Percentiles rank a stretch among this genome's conserved stretches.
Conservation (phyloP, 2,329 filamentous ascomycete species). For the Talaromyces islandicus region DNA sequence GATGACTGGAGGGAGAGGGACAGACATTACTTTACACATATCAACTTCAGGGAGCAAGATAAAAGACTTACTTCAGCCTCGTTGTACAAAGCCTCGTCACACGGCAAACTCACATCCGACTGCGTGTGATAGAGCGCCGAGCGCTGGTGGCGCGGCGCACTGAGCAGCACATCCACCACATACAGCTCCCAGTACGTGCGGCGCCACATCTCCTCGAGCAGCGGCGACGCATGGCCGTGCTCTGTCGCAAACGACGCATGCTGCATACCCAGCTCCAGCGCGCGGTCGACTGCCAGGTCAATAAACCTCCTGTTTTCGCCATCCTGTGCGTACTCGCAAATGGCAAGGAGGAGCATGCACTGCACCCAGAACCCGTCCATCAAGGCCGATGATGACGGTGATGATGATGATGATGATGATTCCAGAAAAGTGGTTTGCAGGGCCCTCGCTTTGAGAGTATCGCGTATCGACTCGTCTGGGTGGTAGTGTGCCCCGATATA, state of each 20-base stretch:
- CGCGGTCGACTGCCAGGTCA: constrained; percentile 58
- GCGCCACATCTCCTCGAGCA: constrained; percentile 74
- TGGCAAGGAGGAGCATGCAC: constrained; percentile 24
- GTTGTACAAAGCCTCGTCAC: constrained; percentile 53
- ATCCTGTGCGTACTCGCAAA: constrained; percentile 22
- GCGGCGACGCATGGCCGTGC: constrained; percentile 45
- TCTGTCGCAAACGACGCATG: constrained; percentile 49
- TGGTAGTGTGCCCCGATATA: constrained; percentile 48
- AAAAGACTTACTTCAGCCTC: constrained; percentile 10
- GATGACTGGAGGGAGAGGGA: background rate
- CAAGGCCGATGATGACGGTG: too few species aligned
- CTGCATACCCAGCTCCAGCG: constrained; percentile 68
- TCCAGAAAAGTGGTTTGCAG: too few species aligned
- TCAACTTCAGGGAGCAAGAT: too few species aligned
- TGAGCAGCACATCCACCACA: constrained; percentile 70
- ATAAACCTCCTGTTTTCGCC: constrained; percentile 36
- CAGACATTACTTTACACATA: too few species aligned
- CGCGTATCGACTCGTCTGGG: constrained; percentile 21
- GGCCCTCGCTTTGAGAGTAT: constrained; percentile 15
- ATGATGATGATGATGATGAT: too few species aligned
- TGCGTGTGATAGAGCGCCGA: constrained; percentile 34
- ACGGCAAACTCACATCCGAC: constrained; percentile 64
- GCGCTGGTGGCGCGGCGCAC: constrained; percentile 49
- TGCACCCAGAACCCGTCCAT: constrained; percentile 28
- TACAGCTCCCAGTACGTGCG: constrained; percentile 81